Evolutionary conservation across 1,139 yeast species (phyloP).

Genomic region (Lodderomyces pseudojiufengensis): DNA sequence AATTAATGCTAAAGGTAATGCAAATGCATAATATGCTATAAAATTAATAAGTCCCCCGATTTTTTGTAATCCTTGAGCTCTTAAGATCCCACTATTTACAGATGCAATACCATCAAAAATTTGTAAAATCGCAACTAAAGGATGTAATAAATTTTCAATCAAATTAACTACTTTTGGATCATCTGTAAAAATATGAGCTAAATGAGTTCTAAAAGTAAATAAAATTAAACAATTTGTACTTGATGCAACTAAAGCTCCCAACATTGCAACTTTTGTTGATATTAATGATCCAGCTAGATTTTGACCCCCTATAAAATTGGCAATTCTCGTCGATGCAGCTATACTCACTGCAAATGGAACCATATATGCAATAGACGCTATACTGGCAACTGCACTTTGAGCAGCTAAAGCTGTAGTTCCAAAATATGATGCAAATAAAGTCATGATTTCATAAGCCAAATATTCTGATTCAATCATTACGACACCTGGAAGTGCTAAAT

Average conservation of each 20-base stretch:
- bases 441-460: slow-evolving; percentile 67
- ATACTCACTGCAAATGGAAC: slow-evolving; percentile 87
- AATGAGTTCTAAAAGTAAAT: slow-evolving; percentile 46
- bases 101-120: slow-evolving; percentile 80
- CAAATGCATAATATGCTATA: slow-evolving; percentile 63
- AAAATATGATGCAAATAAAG: slow-evolving; percentile 70
- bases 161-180: slow-evolving; percentile 60
- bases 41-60: slow-evolving; percentile 80
- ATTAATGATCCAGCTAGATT: slow-evolving; percentile 58
- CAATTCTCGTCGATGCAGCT: slow-evolving; percentile 83
- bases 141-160: slow-evolving; percentile 51
- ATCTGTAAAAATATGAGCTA: slow-evolving; percentile 66
- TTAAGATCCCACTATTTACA: slow-evolving; percentile 75
- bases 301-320: slow-evolving; percentile 81
- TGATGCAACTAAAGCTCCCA: slow-evolving; percentile 58
- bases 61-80: slow-evolving; percentile 86
- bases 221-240: slow-evolving; percentile 51
- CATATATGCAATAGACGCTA: slow-evolving; percentile 79
- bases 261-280: slow-evolving; percentile 63
- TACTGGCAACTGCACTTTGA: slow-evolving; percentile 80
- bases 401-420: slow-evolving; percentile 86
- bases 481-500: slow-evolving; percentile 68
- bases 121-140: slow-evolving; percentile 70
- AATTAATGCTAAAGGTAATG: slow-evolving; percentile 61
- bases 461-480: slow-evolving; percentile 74